These are phyloP conservation scores for Neonectria hederae DNA, from an alignment of 2,329 filamentous ascomycete species.

Conservation along the genomic window DNA sequence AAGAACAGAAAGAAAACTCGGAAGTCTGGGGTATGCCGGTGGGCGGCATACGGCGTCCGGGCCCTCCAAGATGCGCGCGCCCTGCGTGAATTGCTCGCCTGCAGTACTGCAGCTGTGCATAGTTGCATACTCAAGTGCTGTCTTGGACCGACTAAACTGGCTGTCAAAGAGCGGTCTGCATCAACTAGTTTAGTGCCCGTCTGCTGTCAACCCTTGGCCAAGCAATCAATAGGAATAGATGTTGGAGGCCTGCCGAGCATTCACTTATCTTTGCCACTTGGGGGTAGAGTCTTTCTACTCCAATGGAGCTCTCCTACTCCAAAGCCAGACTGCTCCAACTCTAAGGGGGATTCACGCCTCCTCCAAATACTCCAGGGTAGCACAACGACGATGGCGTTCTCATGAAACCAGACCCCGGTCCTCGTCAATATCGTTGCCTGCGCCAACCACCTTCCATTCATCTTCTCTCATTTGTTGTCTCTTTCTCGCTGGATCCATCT, in stretches of 20 bases:
- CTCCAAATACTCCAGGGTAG: background rate
- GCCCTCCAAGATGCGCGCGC: no score
- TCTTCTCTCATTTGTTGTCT: conserved; percentile 37
- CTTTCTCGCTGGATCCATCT: conserved; percentile 11
- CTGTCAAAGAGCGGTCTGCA: conserved; percentile 44
- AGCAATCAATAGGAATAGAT: background rate
- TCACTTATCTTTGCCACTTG: background rate
- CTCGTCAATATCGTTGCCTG: background rate
- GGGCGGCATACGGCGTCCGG: conserved; percentile 23
- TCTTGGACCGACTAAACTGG: conserved; percentile 5
- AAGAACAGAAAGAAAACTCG: conserved; percentile 6
- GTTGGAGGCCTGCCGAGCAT: background rate
- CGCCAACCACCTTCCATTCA: background rate
- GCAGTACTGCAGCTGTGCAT: conserved; percentile 30
- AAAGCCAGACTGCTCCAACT: background rate
- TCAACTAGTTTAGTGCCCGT: conserved; percentile 33
- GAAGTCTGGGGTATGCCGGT: conserved; percentile 22
- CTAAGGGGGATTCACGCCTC: background rate
- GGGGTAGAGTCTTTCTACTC: background rate
- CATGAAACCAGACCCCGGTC: background rate
- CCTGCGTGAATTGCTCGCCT: conserved; percentile 21
- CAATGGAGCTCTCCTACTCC: background rate
- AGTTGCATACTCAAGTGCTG: conserved; percentile 31
- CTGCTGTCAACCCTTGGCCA: conserved; percentile 17
- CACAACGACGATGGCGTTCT: background rate